Evolutionary conservation across 257 asterid species (phyloP).

Genomic region (Scutellaria minor): DNA sequence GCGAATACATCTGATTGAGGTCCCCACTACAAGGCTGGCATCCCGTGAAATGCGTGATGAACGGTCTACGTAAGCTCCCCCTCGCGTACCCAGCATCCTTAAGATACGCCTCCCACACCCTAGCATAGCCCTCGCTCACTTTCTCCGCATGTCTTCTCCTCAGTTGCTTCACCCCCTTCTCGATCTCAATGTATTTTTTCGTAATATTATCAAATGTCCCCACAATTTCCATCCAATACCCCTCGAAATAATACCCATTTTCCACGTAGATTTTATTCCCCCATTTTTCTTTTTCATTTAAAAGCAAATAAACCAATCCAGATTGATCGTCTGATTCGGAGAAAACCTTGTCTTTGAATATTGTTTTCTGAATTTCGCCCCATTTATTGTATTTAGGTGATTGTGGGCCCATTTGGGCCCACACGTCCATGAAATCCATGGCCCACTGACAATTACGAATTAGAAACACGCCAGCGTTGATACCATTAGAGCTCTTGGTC

Average conservation of each 20-base stretch:
- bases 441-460: slow-evolving; percentile 82
- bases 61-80: slow-evolving; percentile 76
- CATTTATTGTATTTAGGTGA: slow-evolving; percentile 59
- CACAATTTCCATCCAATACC: slow-evolving; percentile 82
- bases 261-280: slow-evolving; percentile 65
- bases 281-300: slow-evolving; percentile 66
- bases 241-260: slow-evolving; percentile 62
- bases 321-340: slow-evolving; percentile 80
- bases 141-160: slow-evolving; percentile 77
- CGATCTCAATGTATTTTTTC: slow-evolving; percentile 51
- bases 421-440: slow-evolving; percentile 77
- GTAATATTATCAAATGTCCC: slow-evolving; percentile 56
- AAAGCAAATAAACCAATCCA: slow-evolving; percentile 55
- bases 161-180: slow-evolving; percentile 43
- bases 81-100: slow-evolving; percentile 62
- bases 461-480: slow-evolving; percentile 81
- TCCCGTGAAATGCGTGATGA: slow-evolving; percentile 85
- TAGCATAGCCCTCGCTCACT: slow-evolving; percentile 53
- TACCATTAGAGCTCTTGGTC: slow-evolving; percentile 67
- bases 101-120: slow-evolving; percentile 59
- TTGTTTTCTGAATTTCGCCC: slow-evolving; percentile 56
- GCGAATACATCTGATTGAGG: slow-evolving; percentile 70
- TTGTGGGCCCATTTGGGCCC: slow-evolving; percentile 90
- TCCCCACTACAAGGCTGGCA: slow-evolving; percentile 91
- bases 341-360: slow-evolving; percentile 59